These are phyloP conservation scores for Polygonum maritimum DNA, from an alignment of 148 eudicot species.

Conservation along the genomic window DNA sequence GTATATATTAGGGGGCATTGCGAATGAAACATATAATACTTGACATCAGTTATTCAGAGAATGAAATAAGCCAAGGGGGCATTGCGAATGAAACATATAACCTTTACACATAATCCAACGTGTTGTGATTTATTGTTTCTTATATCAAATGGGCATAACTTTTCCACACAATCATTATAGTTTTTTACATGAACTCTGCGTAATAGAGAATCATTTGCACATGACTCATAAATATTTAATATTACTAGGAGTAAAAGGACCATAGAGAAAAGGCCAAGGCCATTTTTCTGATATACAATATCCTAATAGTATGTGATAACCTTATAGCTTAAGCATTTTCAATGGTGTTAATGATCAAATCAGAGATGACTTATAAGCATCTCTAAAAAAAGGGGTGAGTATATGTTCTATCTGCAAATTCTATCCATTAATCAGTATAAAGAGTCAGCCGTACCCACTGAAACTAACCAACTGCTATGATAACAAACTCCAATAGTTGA, in stretches of 20 bases:
- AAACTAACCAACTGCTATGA: background rate
- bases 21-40: background rate
- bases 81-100: no score
- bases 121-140: background rate
- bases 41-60: background rate
- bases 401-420: background rate
- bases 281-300: background rate
- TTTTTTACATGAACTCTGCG: no score
- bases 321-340: background rate
- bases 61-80: background rate
- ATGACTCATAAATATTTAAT: background rate
- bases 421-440: background rate
- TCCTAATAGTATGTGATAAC: background rate
- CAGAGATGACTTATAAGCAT: background rate
- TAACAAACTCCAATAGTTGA: background rate
- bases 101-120: no score
- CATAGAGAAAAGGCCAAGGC: background rate
- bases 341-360: background rate
- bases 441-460: background rate
- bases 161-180: no score
- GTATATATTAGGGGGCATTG: slow-evolving; percentile 4
- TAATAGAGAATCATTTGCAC: no score
- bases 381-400: background rate
- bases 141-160: no score
- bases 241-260: background rate